Base-by-base conservation (phyloP, 2,329 filamentous ascomycete genomes). In the Lasiodiplodia sp. region DNA sequence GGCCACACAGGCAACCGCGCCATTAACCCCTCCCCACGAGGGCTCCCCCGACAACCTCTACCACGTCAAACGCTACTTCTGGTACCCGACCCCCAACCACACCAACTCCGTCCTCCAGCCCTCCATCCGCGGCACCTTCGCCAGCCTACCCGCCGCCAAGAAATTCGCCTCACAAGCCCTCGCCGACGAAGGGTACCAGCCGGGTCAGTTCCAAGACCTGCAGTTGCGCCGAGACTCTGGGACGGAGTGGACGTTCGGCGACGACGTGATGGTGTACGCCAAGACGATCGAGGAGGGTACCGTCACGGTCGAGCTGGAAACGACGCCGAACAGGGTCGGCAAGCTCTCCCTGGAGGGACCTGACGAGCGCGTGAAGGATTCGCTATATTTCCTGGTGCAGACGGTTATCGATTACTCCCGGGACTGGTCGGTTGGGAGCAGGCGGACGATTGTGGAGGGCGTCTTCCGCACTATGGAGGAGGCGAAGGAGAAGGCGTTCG, bases 401-500 rank as follows among this genome's bases (percentile, higher is more conserved):
- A 56, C 53, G 2, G 37, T 31, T 7, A 37, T 56, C 18, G 53
- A 60, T 70, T 37, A 73, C 72, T 40, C 67, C 60, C 18, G n/a
- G 71, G 23, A 72, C 65, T 69, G 69, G 66, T 52, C 70, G 67
- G 34, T 69, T 62, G 28, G 68, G 64, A 55, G 16, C 57, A 62
- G 44, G 56, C 51, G 12, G 60, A 66, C 63, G 71, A 65, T 21
- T 68, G 66, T 21, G 67, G 69, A 25, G 44, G 25, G 28, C 71
- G 67, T 55, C 28, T 73, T 60, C 51, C 71, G 56, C 69, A 67
- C 31, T 64, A 52, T 38, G 69, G 68, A 14, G 14, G 68, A 28
- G 44, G 52, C 28, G 51, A 55, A 66, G 63, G 67, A 62, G 60
- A 49, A 34, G 31, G 47, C 68, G 11, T 64, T 66, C 21, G 64